phyloP scores from a whole-genome alignment of 2,329 filamentous ascomycete species.

The Fulvia fulva region DNA sequence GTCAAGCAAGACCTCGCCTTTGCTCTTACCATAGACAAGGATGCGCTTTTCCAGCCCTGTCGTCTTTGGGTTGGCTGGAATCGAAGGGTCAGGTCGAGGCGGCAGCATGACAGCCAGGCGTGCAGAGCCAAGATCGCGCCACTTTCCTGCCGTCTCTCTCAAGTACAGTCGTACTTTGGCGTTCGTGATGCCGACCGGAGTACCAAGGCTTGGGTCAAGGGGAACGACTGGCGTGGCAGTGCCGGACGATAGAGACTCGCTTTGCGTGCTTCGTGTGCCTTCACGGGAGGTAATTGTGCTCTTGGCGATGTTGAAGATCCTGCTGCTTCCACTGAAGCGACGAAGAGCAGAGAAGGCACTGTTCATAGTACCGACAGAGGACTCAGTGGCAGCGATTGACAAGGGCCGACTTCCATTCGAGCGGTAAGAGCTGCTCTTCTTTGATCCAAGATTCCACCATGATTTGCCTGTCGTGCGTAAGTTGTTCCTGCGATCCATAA shows the following conservation, averaged over 20 bases:
- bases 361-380: constrained; percentile 70
- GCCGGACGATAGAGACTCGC: constrained; percentile 57
- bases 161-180: constrained; percentile 84
- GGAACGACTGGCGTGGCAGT: constrained; percentile 34
- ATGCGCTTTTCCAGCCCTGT: constrained; percentile 76
- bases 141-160: constrained; percentile 70
- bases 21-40: constrained; percentile 68
- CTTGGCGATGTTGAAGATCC: constrained; percentile 76
- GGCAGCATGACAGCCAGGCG: constrained; percentile 76
- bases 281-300: constrained; percentile 65
- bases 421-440: constrained; percentile 53
- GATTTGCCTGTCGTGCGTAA: constrained; percentile 42
- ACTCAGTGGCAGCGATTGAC: constrained; percentile 62
- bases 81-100: constrained; percentile 39
- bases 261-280: constrained; percentile 52
- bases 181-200: constrained; percentile 66
- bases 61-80: constrained; percentile 36
- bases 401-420: constrained; percentile 53
- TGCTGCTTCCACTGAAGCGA: constrained; percentile 65
- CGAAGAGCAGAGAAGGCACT: constrained; percentile 75
- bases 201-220: constrained; percentile 32
- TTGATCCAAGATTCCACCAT: constrained; percentile 52
- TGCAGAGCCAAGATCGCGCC: constrained; percentile 87
- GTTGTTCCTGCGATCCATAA: constrained; percentile 49
- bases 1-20: constrained; percentile 68